These are phyloP conservation scores for Yarrowia sp. DNA, from an alignment of 805 yeast genomes.

Conservation along the genomic window DNA sequence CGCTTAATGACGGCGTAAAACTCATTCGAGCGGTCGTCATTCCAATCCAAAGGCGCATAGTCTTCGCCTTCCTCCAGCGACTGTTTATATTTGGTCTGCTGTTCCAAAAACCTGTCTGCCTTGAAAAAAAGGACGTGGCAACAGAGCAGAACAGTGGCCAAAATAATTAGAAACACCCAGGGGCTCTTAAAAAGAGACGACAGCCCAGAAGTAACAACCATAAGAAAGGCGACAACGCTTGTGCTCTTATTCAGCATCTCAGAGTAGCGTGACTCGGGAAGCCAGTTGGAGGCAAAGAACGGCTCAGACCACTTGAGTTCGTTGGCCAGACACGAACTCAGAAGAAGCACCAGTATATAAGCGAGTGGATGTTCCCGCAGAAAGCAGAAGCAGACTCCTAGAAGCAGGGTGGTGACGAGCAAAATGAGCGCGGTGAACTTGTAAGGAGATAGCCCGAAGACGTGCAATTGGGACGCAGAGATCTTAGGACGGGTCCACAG, in stretches of 20 bases:
- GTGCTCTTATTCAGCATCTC: background rate
- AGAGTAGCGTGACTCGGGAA: background rate
- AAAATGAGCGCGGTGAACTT: background rate
- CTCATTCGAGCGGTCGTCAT: background rate
- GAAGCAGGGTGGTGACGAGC: background rate
- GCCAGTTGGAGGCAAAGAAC: slow-evolving; percentile 3
- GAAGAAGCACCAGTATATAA: background rate
- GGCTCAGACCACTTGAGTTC: background rate
- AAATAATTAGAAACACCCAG: background rate
- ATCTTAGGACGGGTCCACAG: background rate
- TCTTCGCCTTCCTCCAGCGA: background rate
- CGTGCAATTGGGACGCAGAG: background rate
- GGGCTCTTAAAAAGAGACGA: background rate
- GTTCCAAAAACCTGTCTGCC: background rate
- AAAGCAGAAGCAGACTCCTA: background rate
- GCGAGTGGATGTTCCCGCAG: background rate
- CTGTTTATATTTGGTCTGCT: background rate
- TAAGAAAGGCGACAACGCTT: background rate
- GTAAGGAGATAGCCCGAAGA: background rate
- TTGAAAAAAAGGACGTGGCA: background rate
- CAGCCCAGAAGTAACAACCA: background rate
- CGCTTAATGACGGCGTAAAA: background rate
- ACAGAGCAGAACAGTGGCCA: background rate
- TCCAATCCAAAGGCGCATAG: background rate
- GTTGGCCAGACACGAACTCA: background rate